Evolutionary conservation across 139 green algal species (phyloP), one percentile per base, ranked within the genome.

Genomic region (Auxenochlorella pyrenoidosa): DNA sequence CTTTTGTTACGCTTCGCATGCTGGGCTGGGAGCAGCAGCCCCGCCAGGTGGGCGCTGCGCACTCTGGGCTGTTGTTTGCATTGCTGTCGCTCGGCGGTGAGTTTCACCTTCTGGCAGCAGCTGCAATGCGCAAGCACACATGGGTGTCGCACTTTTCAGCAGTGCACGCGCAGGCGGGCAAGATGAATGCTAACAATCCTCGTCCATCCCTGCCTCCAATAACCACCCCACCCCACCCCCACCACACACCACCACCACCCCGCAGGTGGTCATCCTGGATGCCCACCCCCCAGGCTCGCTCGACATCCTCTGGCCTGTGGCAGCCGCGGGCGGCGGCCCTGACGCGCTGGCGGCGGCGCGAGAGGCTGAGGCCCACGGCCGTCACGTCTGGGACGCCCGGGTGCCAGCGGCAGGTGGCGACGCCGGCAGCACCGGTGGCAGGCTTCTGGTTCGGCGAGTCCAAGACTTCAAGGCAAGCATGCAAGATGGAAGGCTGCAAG

Each of bases 221-320:
- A 54, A 54, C 47, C 47, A 6, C 47, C 10, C 47, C 47, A 6
- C 47, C 47, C 47, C 47, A 54, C 47, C 47, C 47, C 47, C 47
- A 6, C 6, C 47, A 6, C 47, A 54, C 47, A 6, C 47, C 6
- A 6, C 47, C 47, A 6, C 47, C 47, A 54, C 47, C 47, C 47
- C 47, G 15, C 47, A 85, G 83, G 90, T 93, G 58, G 34, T 93
- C 21, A 21, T 91, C 32, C 88, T 93, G 68, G 90, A 91, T 26
- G 44, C 38, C 19, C 87, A 91, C 65, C 75, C 68, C 0, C 40
- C 51, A 0, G 87, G 79, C 1, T 59, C 81, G 5, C 44, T 91
- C 28, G 90, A 91, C 36, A 41, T 79, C 15, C 59, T 91, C 22
- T 91, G 87, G 90, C 47, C 90, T 2, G 72, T 88, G 58, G 84